Evolutionary conservation across 495 filamentous ascomycete species (phyloP).

Genomic region (Cercophora sp.): DNA sequence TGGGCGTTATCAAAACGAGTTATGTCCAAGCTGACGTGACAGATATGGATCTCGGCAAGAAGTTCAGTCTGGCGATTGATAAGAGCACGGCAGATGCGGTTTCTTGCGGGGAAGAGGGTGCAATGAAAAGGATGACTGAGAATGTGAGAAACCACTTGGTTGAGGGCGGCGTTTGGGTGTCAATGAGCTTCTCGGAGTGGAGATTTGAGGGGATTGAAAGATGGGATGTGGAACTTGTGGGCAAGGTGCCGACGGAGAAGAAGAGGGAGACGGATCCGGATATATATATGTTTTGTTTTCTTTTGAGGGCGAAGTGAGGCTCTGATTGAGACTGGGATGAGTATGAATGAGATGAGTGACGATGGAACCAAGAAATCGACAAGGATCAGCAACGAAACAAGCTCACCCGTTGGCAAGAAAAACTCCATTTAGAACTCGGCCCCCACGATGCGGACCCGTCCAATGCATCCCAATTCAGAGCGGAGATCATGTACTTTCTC

Average conservation of each 20-base stretch:
- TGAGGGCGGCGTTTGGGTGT: constrained; percentile 35
- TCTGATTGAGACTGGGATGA: not conserved
- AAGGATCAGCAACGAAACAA: too few species aligned
- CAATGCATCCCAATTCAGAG: too few species aligned
- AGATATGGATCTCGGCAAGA: constrained; percentile 12
- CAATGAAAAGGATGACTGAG: constrained; percentile 27
- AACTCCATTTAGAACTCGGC: too few species aligned
- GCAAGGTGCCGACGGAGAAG: constrained; percentile 32
- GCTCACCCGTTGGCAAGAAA: too few species aligned
- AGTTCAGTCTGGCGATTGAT: constrained; percentile 35
- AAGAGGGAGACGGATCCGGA: constrained; percentile 32
- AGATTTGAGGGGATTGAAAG: constrained; percentile 25
- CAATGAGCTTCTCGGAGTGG: constrained; percentile 35
- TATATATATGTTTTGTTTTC: constrained; percentile 35
- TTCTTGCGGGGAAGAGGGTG: constrained; percentile 29
- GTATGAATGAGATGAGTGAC: too few species aligned
- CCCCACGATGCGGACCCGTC: too few species aligned
- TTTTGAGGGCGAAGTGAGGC: not conserved
- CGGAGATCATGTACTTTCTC: too few species aligned
- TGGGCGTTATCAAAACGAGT: constrained; percentile 32
- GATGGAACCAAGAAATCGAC: too few species aligned
- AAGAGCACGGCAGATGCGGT: constrained; percentile 42
- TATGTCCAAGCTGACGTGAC: constrained; percentile 38
- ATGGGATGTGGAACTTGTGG: constrained; percentile 30
- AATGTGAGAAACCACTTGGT: constrained; percentile 23